Conservation (phyloP, 2,329 filamentous ascomycete species). For the Neonectria magnoliae region DNA sequence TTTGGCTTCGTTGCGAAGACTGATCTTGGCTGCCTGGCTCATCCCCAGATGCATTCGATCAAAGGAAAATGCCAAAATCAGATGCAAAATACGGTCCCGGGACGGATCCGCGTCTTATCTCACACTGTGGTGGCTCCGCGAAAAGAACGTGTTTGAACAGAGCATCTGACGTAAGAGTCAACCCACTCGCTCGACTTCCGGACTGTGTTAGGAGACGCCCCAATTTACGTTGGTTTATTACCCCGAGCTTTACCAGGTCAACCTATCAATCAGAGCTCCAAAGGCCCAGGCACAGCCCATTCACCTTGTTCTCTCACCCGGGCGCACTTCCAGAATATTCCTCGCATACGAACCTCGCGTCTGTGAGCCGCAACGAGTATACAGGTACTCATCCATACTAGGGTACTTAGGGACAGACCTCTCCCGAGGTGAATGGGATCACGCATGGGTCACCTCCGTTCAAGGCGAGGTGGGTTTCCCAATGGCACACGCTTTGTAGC, state of each 20-base stretch:
- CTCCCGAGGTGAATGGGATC: slow-evolving; percentile 5
- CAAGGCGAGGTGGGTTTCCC: neutral
- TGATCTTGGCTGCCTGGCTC: neutral
- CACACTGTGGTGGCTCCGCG: slow-evolving; percentile 8
- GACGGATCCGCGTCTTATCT: slow-evolving; percentile 21
- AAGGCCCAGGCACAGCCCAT: neutral
- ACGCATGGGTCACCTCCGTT: neutral
- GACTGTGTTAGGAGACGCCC: slow-evolving; percentile 7
- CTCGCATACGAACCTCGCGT: slow-evolving; percentile 5
- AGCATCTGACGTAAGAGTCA: slow-evolving; percentile 33
- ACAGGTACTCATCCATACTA: neutral
- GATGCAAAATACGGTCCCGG: slow-evolving; percentile 6
- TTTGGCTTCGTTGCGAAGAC: neutral
- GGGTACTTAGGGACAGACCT: slow-evolving; percentile 5
- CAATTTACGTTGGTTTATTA: slow-evolving; percentile 20
- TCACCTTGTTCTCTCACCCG: neutral
- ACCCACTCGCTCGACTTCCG: slow-evolving; percentile 19
- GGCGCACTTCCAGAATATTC: slow-evolving; percentile 7
- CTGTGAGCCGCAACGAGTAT: neutral
- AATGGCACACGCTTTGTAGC: slow-evolving; percentile 8
- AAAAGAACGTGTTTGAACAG: slow-evolving; percentile 32
- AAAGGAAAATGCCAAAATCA: neutral
- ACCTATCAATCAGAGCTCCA: neutral
- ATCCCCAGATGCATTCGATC: neutral
- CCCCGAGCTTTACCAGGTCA: neutral